Percentiles rank a stretch among this genome's conserved stretches.
Evolutionary conservation across 176 grass and related monocot species (phyloP).

Genomic region (Eragrostis nindensis): DNA sequence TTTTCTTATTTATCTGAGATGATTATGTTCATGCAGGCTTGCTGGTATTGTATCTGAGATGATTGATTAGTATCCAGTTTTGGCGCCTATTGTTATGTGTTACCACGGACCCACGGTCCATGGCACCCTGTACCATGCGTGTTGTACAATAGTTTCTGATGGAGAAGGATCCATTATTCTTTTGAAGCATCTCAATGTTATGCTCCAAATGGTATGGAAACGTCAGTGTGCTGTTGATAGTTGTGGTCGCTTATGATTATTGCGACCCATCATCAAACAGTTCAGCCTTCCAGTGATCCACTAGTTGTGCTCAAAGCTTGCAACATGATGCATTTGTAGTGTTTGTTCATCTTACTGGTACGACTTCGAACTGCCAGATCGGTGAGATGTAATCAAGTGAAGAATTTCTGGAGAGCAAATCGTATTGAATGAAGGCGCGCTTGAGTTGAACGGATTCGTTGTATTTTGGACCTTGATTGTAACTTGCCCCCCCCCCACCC

Average conservation of each 20-base stretch:
- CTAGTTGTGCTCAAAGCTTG: neutral
- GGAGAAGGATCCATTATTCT: slow-evolving; percentile 19
- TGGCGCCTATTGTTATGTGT: neutral
- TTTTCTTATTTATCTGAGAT: slow-evolving; percentile 14
- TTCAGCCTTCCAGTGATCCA: neutral
- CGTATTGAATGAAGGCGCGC: neutral
- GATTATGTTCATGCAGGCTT: slow-evolving; percentile 51
- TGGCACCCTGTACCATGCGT: neutral
- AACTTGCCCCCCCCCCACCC: too few species aligned
- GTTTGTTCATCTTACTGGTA: neutral
- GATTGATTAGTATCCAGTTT: slow-evolving; percentile 16
- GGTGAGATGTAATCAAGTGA: neutral
- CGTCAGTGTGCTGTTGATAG: slow-evolving; percentile 12
- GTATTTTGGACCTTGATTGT: slow-evolving; percentile 3
- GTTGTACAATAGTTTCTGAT: slow-evolving; percentile 5
- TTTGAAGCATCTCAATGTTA: neutral
- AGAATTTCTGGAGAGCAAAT: neutral
- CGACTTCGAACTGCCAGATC: neutral
- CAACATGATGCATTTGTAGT: neutral
- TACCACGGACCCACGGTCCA: neutral
- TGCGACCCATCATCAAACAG: neutral
- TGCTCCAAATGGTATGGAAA: neutral
- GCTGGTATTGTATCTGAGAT: slow-evolving; percentile 44
- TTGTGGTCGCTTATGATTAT: slow-evolving; percentile 14
- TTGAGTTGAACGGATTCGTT: slow-evolving; percentile 30